A percentile compares a stretch with the other conserved stretches of the same genome.
These are phyloP conservation scores for Mycena galericulata DNA, from an alignment of 768 basidiomycete species.

Conservation along the genomic window DNA sequence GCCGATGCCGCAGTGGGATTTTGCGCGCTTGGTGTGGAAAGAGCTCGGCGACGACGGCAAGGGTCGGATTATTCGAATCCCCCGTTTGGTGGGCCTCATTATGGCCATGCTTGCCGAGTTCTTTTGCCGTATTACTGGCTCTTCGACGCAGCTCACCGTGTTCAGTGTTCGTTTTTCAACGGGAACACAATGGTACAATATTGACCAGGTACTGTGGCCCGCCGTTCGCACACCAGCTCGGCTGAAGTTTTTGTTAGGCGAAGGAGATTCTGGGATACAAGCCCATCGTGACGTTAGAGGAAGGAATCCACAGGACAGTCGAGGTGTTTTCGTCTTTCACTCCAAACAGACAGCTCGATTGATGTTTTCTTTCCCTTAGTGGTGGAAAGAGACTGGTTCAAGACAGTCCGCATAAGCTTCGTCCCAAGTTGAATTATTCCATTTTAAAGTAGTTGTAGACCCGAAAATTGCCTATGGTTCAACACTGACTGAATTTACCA, in stretches of 20 bases:
- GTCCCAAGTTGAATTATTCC: slow-evolving; percentile 3
- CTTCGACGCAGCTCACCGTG: slow-evolving; percentile 54
- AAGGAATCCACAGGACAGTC: slow-evolving; percentile 53
- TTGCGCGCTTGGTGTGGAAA: slow-evolving; percentile 56
- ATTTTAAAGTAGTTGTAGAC: neutral
- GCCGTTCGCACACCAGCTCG: neutral
- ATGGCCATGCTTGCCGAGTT: slow-evolving; percentile 55
- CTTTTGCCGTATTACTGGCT: slow-evolving; percentile 53
- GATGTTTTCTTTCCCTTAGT: too few relatives aligned
- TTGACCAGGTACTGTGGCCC: slow-evolving; percentile 49
- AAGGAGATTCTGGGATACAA: slow-evolving; percentile 63
- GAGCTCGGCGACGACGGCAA: slow-evolving; percentile 38
- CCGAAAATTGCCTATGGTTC: slow-evolving; percentile 1
- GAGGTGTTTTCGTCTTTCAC: too few relatives aligned
- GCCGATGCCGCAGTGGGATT: slow-evolving; percentile 67
- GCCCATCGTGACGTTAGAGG: slow-evolving; percentile 59
- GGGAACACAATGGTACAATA: slow-evolving; percentile 62
- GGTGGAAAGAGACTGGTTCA: too few relatives aligned
- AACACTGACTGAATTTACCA: slow-evolving; percentile 26
- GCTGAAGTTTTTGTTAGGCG: slow-evolving; percentile 36
- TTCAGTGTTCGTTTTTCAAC: slow-evolving; percentile 57
- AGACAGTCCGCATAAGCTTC: too few relatives aligned
- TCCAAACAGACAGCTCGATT: too few relatives aligned
- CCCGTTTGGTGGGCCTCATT: slow-evolving; percentile 50
- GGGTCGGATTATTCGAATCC: slow-evolving; percentile 46